Evolutionary conservation across 2,329 filamentous ascomycete genomes (phyloP).

Genomic region (Rhytidhysteron rufulum): DNA sequence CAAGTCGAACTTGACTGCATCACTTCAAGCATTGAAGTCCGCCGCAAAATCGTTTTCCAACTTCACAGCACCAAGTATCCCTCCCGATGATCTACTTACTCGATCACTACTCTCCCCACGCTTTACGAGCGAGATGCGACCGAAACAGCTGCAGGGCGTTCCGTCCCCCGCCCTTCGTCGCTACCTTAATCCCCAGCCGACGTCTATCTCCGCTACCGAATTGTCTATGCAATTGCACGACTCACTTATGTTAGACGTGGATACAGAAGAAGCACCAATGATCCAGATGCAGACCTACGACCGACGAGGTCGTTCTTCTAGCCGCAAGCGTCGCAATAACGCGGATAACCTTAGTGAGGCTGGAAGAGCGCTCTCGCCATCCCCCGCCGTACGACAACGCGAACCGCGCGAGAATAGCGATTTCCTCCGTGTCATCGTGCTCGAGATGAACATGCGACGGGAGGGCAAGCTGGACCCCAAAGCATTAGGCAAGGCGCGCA

Average conservation of each 20-base stretch:
- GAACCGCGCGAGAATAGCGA: conserved; percentile 62
- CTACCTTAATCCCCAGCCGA: conserved; percentile 56
- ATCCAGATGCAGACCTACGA: conserved; percentile 63
- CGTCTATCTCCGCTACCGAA: conserved; percentile 33
- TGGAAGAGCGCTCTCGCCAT: conserved; percentile 37
- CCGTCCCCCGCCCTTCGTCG: conserved; percentile 56
- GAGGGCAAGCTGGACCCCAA: conserved; percentile 58
- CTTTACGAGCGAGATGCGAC: conserved; percentile 59
- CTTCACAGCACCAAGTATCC: conserved; percentile 50
- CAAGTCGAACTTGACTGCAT: conserved; percentile 62
- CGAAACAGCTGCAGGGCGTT: conserved; percentile 50
- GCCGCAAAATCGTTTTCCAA: conserved; percentile 60
- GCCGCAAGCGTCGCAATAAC: conserved; percentile 15
- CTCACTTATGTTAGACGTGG: conserved; percentile 29
- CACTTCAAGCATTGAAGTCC: conserved; percentile 58
- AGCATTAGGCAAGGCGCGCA: conserved; percentile 51
- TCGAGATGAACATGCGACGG: conserved; percentile 66
- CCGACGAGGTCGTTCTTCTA: conserved; percentile 31
- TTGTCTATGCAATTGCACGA: conserved; percentile 39
- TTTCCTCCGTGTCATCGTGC: conserved; percentile 60
- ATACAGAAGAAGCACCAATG: conserved; percentile 45
- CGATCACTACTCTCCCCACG: conserved; percentile 57
- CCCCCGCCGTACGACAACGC: conserved; percentile 51
- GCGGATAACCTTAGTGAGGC: conserved; percentile 42
- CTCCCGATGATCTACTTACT: conserved; percentile 58